These are phyloP conservation scores for Backusella tuberculispora DNA, from an alignment of 192 early-diverging fungal genomes.

Conservation along the genomic window DNA sequence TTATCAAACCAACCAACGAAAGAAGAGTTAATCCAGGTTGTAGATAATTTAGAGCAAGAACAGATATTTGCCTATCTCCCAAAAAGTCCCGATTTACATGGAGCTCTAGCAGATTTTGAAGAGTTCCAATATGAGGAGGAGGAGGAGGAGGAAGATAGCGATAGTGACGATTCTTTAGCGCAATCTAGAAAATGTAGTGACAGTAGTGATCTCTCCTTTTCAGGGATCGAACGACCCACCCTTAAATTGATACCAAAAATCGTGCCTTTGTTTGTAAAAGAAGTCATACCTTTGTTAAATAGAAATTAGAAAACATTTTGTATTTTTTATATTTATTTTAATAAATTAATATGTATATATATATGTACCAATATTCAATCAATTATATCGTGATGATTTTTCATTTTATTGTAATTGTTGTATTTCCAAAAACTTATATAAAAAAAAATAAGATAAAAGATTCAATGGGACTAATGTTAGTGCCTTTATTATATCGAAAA, in stretches of 20 bases:
- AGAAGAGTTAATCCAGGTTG: neutral
- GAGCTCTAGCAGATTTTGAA: slow-evolving; percentile 8
- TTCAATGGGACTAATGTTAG: too few relatives aligned
- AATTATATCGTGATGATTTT: too few relatives aligned
- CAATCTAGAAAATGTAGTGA: slow-evolving; percentile 13
- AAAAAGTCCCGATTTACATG: neutral
- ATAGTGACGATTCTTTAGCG: neutral
- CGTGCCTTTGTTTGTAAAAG: slow-evolving; percentile 15
- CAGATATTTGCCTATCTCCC: slow-evolving; percentile 8
- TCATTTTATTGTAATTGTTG: too few relatives aligned
- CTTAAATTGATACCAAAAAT: slow-evolving; percentile 20
- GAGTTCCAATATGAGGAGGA: slow-evolving; percentile 1
- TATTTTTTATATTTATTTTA: too few relatives aligned
- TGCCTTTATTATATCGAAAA: too few relatives aligned
- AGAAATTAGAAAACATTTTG: neutral
- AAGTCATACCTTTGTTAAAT: slow-evolving; percentile 6
- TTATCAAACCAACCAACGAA: slow-evolving; percentile 6
- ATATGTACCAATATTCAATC: neutral
- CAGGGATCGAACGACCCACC: neutral
- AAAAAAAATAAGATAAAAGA: too few relatives aligned
- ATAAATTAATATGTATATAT: neutral
- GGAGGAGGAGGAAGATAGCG: neutral
- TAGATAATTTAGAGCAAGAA: neutral
- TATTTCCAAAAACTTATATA: too few relatives aligned
- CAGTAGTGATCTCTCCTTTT: slow-evolving; percentile 11